Evolutionary conservation across 352 stramenopile species (phyloP), one percentile per base, ranked within the genome.

Genomic region (Pythium sp.): DNA sequence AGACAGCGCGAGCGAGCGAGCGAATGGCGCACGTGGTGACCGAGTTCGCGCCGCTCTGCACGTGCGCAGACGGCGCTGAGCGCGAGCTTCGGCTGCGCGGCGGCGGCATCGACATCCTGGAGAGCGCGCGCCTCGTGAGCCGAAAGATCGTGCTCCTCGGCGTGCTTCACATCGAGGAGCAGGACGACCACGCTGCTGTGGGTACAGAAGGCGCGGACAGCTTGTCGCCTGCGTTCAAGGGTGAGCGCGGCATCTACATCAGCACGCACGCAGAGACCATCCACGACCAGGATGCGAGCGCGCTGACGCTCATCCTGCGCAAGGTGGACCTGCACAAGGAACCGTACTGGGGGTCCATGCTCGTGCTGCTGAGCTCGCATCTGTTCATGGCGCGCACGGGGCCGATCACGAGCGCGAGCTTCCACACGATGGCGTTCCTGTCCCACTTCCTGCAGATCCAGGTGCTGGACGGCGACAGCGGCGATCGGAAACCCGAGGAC

Each of bases 301-400:
- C 84, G 71, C 54, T 93, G 34, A 47, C 88, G 6, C 61, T 82
- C n/a, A 77, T 87, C 3, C 62, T 93, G 57, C 75, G 75, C 2
- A 62, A 74, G 60, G 80, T 93, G 26, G 82, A 86, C 6, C 49
- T 93, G 14, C 58, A 59, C 0, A 32, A 71, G 0, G 82, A 91
- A 63, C 81, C 84, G 28, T 77, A 85, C 63, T 93, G 84, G 84
- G 84, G 84, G 36, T 80, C 72, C 14, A 69, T 93, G 66, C 72
- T 93, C 41, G 69, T 89, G 62, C 56, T 89, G 24, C 26, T 93
- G 61, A 75, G 72, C 68, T 90, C 84, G 30, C 82, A 93, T 59
- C 67, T 90, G 58, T 77, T 86, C 18, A 64, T 91, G 7, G 75
- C 69, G 38, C 62, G 67, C 15, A 67, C 56, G 2, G 80, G 81